Evolutionary conservation across 2,329 filamentous ascomycete species (phyloP), one percentile per base, ranked within the genome.

Genomic region (Stagonosporopsis vannaccii): DNA sequence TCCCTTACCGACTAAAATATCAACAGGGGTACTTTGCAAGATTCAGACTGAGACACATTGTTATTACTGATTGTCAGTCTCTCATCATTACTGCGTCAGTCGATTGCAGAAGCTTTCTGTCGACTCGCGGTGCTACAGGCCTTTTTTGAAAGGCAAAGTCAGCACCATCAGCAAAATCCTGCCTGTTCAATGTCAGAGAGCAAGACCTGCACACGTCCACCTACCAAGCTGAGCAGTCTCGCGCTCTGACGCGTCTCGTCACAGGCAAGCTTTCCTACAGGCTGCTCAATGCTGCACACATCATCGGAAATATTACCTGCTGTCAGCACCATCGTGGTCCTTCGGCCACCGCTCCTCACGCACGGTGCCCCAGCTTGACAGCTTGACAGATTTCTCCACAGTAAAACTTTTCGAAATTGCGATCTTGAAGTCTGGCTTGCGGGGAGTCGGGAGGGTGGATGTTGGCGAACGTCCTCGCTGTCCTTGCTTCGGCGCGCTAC

Each of bases 381-480:
- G 51, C 52, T 59, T 45, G 55, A 61, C 58, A 56, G 58, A 33
- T 58, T 55, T 68, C 63, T 68, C 67, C 66, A 70, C 59, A 62
- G 61, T 67, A 69, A 67, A 70, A 54, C 55, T 65, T 66, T 67
- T 63, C 51, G 62, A 70, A 67, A 72, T 70, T 70, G 48, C 63
- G 39, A 62, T 65, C 36, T 55, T 63, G 61, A 63, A 62, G 56
- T 67, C 66, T 65, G 67, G 71, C 72, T 60, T 73, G 70, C 72
- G 74, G 73, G 73, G 73, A 76, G 70, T 63, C 69, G 71, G 73
- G 70, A 72, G 20, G 17, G 70, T 70, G 68, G 66, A 58, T 51
- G 58, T 46, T 64, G 52, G 58, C 62, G 62, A 72, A 70, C 66
- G 67, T 59, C 66, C 67, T 68, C 51, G 55, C 54, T 58, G 60